Evolutionary conservation across 192 early-diverging fungal species (phyloP).

Genomic region (Glomus cerebriforme): DNA sequence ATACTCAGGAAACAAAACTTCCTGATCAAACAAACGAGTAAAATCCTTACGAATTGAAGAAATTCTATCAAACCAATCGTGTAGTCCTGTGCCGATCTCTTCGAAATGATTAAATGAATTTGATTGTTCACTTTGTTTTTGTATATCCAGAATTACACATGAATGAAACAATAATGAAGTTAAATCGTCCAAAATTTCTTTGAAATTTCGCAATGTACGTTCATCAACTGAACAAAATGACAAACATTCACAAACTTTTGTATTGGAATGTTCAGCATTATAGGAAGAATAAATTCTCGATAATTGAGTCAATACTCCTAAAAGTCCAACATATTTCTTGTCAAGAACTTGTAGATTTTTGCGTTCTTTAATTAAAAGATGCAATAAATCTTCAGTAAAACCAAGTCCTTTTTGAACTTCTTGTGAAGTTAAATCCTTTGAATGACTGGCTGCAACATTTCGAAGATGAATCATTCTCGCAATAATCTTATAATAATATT

Average conservation of each 20-base stretch:
- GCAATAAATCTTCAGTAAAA: conserved; percentile 69
- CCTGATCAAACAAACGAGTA: conserved; percentile 25
- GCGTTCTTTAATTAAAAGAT: conserved; percentile 61
- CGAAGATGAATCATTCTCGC: conserved; percentile 67
- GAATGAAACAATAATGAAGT: conserved; percentile 39
- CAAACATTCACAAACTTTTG: neutral
- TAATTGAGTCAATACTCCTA: conserved; percentile 33
- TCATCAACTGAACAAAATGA: conserved; percentile 30
- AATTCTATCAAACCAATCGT: conserved; percentile 21
- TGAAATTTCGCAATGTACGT: conserved; percentile 38
- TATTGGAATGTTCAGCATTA: neutral
- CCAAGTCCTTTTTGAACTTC: conserved; percentile 67
- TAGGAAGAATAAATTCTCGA: conserved; percentile 39
- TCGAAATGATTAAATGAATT: conserved; percentile 8
- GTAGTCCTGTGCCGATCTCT: neutral
- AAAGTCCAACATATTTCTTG: conserved; percentile 7
- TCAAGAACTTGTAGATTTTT: conserved; percentile 36
- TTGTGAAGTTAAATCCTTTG: conserved; percentile 61
- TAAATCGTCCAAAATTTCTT: conserved; percentile 46
- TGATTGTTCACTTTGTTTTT: conserved; percentile 33
- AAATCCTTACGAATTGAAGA: conserved; percentile 33
- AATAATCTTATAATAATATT: conserved; percentile 70
- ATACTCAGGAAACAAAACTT: conserved; percentile 35
- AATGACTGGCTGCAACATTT: conserved; percentile 41
- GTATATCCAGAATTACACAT: conserved; percentile 39